Percentiles rank a stretch among this genome's conserved stretches.
Conservation (phyloP, 768 basidiomycete genomes). For the Russula olivacea region DNA sequence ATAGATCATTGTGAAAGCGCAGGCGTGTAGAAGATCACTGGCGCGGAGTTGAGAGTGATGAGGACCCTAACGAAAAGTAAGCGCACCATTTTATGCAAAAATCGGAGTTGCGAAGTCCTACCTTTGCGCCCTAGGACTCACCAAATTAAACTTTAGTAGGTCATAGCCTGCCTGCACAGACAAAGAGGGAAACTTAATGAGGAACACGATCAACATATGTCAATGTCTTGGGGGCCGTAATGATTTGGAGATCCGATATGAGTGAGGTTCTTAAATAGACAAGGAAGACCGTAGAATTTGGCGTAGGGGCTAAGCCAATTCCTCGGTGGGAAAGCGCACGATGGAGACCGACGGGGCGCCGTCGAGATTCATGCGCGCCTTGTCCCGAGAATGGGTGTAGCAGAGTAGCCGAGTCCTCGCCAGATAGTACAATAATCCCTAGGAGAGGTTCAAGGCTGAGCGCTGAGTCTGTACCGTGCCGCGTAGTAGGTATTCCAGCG, state of each 20-base stretch:
- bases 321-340: no score
- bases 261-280: background rate
- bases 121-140: background rate
- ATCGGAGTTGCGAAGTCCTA: no score
- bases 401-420: no score
- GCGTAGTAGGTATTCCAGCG: constrained; percentile 35
- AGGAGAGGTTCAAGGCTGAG: no score
- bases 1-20: background rate
- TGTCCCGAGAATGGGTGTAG: no score
- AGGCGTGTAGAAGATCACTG: background rate
- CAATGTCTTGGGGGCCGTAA: background rate
- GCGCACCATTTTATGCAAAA: background rate
- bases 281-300: no score
- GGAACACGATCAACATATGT: background rate
- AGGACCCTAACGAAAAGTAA: background rate
- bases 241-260: background rate
- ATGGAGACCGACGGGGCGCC: no score
- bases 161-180: background rate
- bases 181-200: no score
- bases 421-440: no score
- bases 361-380: no score
- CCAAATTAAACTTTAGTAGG: background rate
- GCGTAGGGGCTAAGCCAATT: no score
- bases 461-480: no score
- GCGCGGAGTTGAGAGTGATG: background rate